phyloP scores from a whole-genome alignment of 495 filamentous ascomycete genomes.

The Penicillium riverlandense region DNA sequence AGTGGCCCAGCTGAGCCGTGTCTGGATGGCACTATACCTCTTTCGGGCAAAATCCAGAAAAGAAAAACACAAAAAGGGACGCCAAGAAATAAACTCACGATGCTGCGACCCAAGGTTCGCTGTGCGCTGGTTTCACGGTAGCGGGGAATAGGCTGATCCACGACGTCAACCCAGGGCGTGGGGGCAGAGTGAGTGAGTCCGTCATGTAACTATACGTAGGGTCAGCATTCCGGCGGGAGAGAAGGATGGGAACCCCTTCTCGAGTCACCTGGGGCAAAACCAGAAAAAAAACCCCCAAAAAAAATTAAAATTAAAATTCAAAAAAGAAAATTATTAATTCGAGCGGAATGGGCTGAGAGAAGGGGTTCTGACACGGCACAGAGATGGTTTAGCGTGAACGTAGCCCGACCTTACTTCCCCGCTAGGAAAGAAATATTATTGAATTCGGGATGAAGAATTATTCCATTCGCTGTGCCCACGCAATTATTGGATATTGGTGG shows the following conservation, averaged over 20 bases:
- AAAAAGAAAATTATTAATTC: constrained; percentile 1
- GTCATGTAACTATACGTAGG: too few species aligned
- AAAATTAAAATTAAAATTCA: background rate
- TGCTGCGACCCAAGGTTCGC: constrained; percentile 34
- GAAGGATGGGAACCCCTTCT: too few species aligned
- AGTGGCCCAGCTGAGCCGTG: constrained; percentile 23
- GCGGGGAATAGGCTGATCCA: constrained; percentile 32
- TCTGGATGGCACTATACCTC: constrained; percentile 5
- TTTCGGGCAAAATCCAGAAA: background rate
- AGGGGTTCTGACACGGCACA: constrained; percentile 20
- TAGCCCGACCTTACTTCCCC: constrained; percentile 14
- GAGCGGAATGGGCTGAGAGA: constrained; percentile 6
- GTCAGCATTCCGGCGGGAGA: too few species aligned
- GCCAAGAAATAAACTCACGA: constrained; percentile 30
- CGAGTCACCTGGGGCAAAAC: background rate
- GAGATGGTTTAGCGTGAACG: constrained; percentile 13
- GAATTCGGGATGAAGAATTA: background rate
- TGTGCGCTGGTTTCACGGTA: constrained; percentile 32
- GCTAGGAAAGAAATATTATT: constrained; percentile 1
- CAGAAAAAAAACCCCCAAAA: constrained; percentile 3
- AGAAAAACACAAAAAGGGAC: constrained; percentile 11
- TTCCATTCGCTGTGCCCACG: too few species aligned
- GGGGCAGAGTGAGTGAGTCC: too few species aligned
- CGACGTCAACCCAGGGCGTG: constrained; percentile 19
- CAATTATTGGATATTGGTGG: background rate